Evolutionary conservation across 768 basidiomycete genomes (phyloP).

Genomic region (Rhodotorula kratochvilovae): DNA sequence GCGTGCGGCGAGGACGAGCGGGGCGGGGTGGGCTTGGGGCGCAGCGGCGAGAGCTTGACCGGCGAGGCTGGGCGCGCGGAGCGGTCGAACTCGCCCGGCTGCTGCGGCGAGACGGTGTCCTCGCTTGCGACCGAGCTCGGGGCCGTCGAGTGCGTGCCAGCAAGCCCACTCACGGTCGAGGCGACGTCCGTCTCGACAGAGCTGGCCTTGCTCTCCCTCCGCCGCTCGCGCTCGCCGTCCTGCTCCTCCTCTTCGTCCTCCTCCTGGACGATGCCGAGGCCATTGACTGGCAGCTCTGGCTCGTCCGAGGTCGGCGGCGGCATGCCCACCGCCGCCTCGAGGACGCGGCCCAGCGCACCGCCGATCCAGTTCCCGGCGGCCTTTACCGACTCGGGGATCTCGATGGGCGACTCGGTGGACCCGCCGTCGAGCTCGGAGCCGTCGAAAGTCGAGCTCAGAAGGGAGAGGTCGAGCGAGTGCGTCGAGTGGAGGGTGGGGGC

Average conservation of each 20-base stretch:
- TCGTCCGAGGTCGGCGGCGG: background rate
- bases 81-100: background rate
- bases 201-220: background rate
- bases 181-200: constrained; percentile 5
- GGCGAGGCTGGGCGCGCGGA: background rate
- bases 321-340: constrained; percentile 27
- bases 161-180: background rate
- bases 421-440: background rate
- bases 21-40: constrained; percentile 4
- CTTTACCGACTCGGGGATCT: constrained; percentile 29
- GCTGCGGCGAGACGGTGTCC: background rate
- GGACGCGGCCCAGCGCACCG: constrained; percentile 19
- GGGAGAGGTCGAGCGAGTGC: constrained; percentile 33
- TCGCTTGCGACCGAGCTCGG: constrained; percentile 20
- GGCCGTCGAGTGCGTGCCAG: background rate
- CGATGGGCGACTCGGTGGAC: background rate
- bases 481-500: constrained; percentile 1
- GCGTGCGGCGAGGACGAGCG: background rate
- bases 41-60: background rate
- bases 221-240: background rate
- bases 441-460: constrained; percentile 31
- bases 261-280: constrained; percentile 9
- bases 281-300: background rate
- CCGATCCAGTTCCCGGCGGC: constrained; percentile 34
- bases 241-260: constrained; percentile 1